Percentiles rank a stretch among this genome's conserved stretches.
phyloP scores from a whole-genome alignment of 257 asterid species.

The Solanum etuberosum region DNA sequence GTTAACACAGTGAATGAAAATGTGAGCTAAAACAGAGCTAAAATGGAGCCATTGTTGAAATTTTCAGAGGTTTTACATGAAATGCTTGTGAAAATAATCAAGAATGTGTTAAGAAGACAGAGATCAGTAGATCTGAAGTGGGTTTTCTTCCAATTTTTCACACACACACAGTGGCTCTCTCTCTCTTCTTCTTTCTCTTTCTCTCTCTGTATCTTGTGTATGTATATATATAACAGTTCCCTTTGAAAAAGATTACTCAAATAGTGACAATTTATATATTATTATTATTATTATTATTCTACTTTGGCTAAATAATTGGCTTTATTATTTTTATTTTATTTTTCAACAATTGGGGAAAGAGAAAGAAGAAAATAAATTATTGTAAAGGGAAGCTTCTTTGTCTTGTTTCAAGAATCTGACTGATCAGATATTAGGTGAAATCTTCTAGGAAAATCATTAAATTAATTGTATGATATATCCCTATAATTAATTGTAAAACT shows the following conservation, averaged over 20 bases:
- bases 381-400: slow-evolving; percentile 35
- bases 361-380: slow-evolving; percentile 3
- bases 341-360: background rate
- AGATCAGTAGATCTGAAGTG: slow-evolving; percentile 32
- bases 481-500: background rate
- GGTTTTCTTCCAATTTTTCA: background rate
- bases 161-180: background rate
- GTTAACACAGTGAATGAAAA: slow-evolving; percentile 18
- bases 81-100: slow-evolving; percentile 13
- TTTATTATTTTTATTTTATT: background rate
- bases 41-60: background rate
- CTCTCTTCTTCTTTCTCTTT: slow-evolving; percentile 11
- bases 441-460: slow-evolving; percentile 4
- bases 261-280: background rate
- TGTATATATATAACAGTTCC: background rate
- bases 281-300: background rate
- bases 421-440: slow-evolving; percentile 45
- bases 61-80: slow-evolving; percentile 7
- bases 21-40: background rate
- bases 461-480: slow-evolving; percentile 2
- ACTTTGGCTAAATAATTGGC: background rate
- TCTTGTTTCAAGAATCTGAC: slow-evolving; percentile 24
- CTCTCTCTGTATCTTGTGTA: slow-evolving; percentile 26
- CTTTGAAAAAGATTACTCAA: background rate
- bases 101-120: slow-evolving; percentile 7